Evolutionary conservation across 345 rosid genomes (phyloP), one percentile per base, ranked within the genome.

Genomic region (Turnera subulata): DNA sequence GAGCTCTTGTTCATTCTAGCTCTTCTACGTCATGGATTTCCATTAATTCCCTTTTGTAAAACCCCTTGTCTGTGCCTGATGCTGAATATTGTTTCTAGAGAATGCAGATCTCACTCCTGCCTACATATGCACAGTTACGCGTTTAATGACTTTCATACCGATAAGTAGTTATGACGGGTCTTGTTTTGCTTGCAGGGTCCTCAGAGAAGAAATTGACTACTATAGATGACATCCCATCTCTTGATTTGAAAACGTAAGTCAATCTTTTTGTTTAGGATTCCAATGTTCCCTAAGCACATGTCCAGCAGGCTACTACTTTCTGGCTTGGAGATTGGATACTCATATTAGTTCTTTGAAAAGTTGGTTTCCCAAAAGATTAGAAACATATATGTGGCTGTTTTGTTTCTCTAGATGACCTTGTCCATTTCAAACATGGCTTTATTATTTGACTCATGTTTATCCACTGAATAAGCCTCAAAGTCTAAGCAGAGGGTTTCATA

Each of bases 241-340:
- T 78, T 46, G 88, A 88, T 73, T 72, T 82, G 48, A 81, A 85
- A 79, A 72, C 91, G 97, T 87, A 75, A 72, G 97, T 59, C 22
- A 29, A 52, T 55, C 26, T 11, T 43, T 21, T 29, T 29, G 43
- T 19, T 46, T 35, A 24, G 19, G n/a, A 11, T 29, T 45, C 12
- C n/a, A 38, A 8, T 29, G 35, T 29, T 22, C 26, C 20, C 22
- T 19, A 23, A n/a, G 21, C 32, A 22, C 9, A n/a, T 22, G 11
- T 4, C 50, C 19, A 21, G 4, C 35, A 29, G n/a, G n/a, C n/a
- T n/a, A n/a, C 35, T 29, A 29, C 35, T 29, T 8, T 29, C 4
- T 21, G 33, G 14, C 29, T 49, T 49, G n/a, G 35, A 29, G 8
- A 9, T 11, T 12, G 22, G 29, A 21, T 20, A 4, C 53, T 29